phyloP scores from a whole-genome alignment of 2,329 filamentous ascomycete species.

The Fusarium cyanostomum region DNA sequence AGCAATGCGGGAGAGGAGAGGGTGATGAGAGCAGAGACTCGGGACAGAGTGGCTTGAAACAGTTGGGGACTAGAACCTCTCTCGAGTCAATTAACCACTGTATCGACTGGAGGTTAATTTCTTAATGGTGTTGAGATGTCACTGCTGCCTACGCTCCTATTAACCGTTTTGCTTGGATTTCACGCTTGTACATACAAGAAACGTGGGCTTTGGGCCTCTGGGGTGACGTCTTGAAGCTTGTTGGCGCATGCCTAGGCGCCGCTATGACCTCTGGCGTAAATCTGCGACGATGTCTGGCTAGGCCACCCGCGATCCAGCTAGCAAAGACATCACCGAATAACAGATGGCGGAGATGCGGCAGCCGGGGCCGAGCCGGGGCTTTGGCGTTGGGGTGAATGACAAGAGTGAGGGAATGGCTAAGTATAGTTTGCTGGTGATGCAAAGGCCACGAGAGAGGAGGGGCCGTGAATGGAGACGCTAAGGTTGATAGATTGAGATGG shows the following conservation, averaged over 20 bases:
- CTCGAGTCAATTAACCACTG: background rate
- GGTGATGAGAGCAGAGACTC: background rate
- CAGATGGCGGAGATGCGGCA: background rate
- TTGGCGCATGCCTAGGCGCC: conserved; percentile 18
- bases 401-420: background rate
- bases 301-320: background rate
- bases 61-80: conserved; percentile 4
- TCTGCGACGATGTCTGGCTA: background rate
- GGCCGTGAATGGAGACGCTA: background rate
- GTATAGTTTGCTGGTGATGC: background rate
- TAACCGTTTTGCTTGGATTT: background rate
- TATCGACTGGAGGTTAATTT: too few species aligned
- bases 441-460: background rate
- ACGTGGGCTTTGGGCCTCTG: conserved; percentile 1
- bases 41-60: conserved; percentile 11
- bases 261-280: conserved; percentile 2
- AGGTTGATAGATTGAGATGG: background rate
- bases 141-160: background rate
- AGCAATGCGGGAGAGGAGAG: background rate
- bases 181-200: background rate
- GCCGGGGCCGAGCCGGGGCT: too few species aligned
- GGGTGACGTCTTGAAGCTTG: background rate
- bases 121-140: background rate
- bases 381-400: background rate
- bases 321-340: background rate